Percentiles rank a stretch among this genome's conserved stretches.
These are phyloP conservation scores for Ustilago cynodontis DNA, from an alignment of 1,284 basidiomycete genomes.

Conservation along the genomic window DNA sequence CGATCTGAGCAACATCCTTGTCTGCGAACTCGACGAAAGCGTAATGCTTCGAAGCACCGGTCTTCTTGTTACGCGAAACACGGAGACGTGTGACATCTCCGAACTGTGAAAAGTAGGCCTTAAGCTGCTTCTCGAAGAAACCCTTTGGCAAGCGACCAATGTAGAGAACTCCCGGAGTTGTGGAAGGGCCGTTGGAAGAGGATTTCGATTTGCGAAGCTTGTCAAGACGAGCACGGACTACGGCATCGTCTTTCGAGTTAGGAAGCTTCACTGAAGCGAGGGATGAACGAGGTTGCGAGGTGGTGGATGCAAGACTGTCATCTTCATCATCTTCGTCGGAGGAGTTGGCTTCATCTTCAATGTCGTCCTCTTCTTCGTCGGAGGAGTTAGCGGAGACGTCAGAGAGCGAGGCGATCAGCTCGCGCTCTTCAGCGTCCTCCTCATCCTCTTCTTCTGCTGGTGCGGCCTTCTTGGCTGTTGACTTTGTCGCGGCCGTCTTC, in stretches of 20 bases:
- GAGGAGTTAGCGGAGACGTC: constrained; percentile 40
- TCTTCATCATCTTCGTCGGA: constrained; percentile 64
- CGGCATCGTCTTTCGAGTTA: constrained; percentile 65
- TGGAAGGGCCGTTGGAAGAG: constrained; percentile 11
- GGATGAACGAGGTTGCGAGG: constrained; percentile 22
- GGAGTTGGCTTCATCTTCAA: constrained; percentile 50
- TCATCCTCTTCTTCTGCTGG: constrained; percentile 14
- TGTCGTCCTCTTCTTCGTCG: constrained; percentile 30
- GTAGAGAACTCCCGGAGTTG: constrained; percentile 82
- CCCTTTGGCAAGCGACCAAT: constrained; percentile 93
- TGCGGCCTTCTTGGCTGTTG: constrained; percentile 17
- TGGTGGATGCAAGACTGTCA: constrained; percentile 33
- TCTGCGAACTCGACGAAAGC: constrained; percentile 96
- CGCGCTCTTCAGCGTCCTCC: constrained; percentile 40
- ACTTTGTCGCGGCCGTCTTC: constrained; percentile 11
- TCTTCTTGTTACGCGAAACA: constrained; percentile 94
- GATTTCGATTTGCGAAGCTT: constrained; percentile 51
- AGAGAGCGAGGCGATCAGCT: constrained; percentile 42
- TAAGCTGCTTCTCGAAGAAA: constrained; percentile 95
- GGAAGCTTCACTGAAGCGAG: constrained; percentile 56
- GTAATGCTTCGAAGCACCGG: constrained; percentile 95
- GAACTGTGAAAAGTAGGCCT: constrained; percentile 93
- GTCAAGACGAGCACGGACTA: constrained; percentile 58
- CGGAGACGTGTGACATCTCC: constrained; percentile 89
- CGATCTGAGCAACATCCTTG: constrained; percentile 88